Conservation (phyloP, 495 filamentous ascomycete genomes). For the Lasiosphaeris hirsuta region DNA sequence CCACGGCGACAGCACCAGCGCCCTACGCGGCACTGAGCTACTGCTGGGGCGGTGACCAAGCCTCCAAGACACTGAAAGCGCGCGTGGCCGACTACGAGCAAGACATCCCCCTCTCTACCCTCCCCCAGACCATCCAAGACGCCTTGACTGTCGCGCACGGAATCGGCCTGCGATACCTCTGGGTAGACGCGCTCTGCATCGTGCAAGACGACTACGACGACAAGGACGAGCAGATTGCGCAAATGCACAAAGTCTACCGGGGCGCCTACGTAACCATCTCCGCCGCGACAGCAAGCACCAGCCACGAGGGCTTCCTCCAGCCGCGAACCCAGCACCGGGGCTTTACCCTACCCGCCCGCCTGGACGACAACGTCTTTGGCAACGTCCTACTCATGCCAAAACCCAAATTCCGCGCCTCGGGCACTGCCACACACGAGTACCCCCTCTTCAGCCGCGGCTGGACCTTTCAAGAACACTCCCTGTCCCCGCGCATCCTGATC, state of each 20-base stretch:
- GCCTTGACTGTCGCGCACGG: slow-evolving; percentile 19
- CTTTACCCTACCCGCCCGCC: background rate
- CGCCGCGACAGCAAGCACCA: slow-evolving; percentile 3
- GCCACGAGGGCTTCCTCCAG: slow-evolving; percentile 11
- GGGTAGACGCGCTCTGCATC: slow-evolving; percentile 28
- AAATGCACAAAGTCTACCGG: slow-evolving; percentile 15
- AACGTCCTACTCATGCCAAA: background rate
- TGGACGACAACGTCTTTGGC: slow-evolving; percentile 5
- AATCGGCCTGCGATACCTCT: slow-evolving; percentile 21
- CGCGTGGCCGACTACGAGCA: background rate
- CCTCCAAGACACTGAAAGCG: background rate
- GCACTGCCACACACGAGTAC: background rate
- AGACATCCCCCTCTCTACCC: background rate
- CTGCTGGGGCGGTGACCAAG: slow-evolving; percentile 17
- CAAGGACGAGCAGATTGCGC: background rate
- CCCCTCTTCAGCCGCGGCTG: slow-evolving; percentile 11
- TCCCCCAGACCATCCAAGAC: slow-evolving; percentile 25
- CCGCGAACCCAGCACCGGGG: background rate
- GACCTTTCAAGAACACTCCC: slow-evolving; percentile 12
- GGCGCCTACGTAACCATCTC: slow-evolving; percentile 9
- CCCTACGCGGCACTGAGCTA: slow-evolving; percentile 19
- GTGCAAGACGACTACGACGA: slow-evolving; percentile 17
- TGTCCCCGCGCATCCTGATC: slow-evolving; percentile 8
- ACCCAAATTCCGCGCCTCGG: background rate
- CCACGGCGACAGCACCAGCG: background rate